Conservation (phyloP, 257 asterid genomes). For the Nemophila menziesii region DNA sequence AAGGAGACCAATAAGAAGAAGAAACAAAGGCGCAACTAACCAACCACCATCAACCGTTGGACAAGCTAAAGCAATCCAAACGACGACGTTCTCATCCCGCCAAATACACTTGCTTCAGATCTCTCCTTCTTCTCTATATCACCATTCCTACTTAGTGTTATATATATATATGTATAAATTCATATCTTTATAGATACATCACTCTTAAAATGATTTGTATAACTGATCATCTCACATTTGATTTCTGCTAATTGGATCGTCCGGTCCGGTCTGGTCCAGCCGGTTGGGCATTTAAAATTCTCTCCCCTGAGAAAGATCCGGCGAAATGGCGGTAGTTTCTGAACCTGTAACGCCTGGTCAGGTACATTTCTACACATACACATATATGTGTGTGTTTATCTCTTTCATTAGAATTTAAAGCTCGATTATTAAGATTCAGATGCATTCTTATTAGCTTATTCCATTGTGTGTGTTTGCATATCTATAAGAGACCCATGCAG, state of each 20-base stretch:
- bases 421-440: too few relatives aligned
- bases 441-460: too few relatives aligned
- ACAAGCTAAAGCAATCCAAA: conserved; percentile 49
- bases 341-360: conserved; percentile 66
- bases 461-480: too few relatives aligned
- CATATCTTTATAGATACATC: too few relatives aligned
- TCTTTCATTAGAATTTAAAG: neutral
- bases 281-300: too few relatives aligned
- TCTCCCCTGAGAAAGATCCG: too few relatives aligned
- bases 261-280: too few relatives aligned
- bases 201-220: conserved; percentile 2
- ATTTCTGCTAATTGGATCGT: too few relatives aligned
- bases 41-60: conserved; percentile 7
- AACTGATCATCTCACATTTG: neutral
- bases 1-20: too few relatives aligned
- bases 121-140: conserved; percentile 21
- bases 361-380: conserved; percentile 22
- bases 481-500: too few relatives aligned
- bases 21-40: too few relatives aligned
- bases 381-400: conserved; percentile 2
- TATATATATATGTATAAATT: too few relatives aligned
- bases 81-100: conserved; percentile 37
- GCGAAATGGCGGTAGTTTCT: conserved; percentile 50
- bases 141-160: neutral
- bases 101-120: conserved; percentile 35